Evolutionary conservation across 139 green algal species (phyloP).

Genomic region (Coccomyxa sp.): DNA sequence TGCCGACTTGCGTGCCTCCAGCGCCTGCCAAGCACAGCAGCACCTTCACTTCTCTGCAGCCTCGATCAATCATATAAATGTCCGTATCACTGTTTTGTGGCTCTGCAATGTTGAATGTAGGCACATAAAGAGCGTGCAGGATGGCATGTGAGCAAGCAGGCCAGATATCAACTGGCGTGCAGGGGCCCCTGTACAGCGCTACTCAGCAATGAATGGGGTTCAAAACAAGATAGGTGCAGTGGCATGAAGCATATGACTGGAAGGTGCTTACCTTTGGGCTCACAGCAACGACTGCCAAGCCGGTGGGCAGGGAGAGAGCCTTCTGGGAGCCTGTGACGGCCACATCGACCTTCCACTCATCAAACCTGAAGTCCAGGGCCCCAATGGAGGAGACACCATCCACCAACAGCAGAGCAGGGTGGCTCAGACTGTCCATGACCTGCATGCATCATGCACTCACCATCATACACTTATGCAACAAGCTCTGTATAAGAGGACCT

Average conservation of each 20-base stretch:
- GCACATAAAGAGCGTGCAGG: background rate
- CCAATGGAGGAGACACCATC: slow-evolving; percentile 93
- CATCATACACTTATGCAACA: too few relatives aligned
- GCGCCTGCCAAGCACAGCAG: slow-evolving; percentile 44
- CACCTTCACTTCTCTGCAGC: background rate
- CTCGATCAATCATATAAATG: background rate
- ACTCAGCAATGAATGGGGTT: too few relatives aligned
- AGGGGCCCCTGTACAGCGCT: too few relatives aligned
- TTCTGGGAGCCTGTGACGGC: slow-evolving; percentile 96
- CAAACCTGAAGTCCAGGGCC: slow-evolving; percentile 87
- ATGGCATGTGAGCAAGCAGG: too few relatives aligned
- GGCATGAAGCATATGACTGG: background rate
- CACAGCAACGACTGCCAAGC: slow-evolving; percentile 81
- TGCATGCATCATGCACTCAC: slow-evolving; percentile 12
- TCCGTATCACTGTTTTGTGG: background rate
- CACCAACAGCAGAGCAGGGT: slow-evolving; percentile 90
- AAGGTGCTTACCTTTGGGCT: slow-evolving; percentile 60
- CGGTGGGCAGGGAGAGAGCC: slow-evolving; percentile 92
- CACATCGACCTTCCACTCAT: slow-evolving; percentile 95
- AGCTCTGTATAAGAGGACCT: too few relatives aligned
- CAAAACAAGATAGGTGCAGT: background rate
- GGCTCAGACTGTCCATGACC: slow-evolving; percentile 65
- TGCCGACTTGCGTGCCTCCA: slow-evolving; percentile 66
- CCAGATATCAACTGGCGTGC: too few relatives aligned
- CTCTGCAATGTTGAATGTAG: background rate